These are phyloP conservation scores for Ustilago nuda DNA, from an alignment of 1,284 basidiomycete genomes.

Conservation along the genomic window DNA sequence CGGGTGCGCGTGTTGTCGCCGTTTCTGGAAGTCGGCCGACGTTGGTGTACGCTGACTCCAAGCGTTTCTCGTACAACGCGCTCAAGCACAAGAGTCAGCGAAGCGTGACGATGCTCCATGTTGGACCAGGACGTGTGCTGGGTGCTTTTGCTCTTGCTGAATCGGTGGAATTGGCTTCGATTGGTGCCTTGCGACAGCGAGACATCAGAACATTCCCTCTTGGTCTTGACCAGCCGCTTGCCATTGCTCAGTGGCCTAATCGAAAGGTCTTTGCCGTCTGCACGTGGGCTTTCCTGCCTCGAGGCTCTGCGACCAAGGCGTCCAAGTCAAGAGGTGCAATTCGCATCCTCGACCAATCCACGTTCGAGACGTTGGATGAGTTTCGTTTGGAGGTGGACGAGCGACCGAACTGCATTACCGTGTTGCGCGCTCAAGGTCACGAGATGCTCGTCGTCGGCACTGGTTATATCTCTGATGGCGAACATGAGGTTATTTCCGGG, in stretches of 20 bases:
- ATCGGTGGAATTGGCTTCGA: constrained; percentile 53
- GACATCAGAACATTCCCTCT: constrained; percentile 67
- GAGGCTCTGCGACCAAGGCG: constrained; percentile 28
- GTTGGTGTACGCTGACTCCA: constrained; percentile 58
- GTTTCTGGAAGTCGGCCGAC: constrained; percentile 65
- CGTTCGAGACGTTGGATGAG: constrained; percentile 34
- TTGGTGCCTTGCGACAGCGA: constrained; percentile 64
- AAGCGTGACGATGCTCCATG: constrained; percentile 45
- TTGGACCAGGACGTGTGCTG: constrained; percentile 18
- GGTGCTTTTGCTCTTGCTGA: constrained; percentile 52
- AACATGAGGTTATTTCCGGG: constrained; percentile 50
- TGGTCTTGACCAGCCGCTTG: constrained; percentile 67
- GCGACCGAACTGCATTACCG: constrained; percentile 58
- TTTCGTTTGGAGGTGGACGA: constrained; percentile 52
- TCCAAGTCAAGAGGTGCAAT: constrained; percentile 27
- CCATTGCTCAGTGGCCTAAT: constrained; percentile 57
- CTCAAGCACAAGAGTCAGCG: constrained; percentile 59
- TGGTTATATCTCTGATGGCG: constrained; percentile 39
- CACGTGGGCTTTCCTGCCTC: constrained; percentile 50
- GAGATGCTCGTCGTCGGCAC: constrained; percentile 60
- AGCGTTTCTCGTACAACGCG: constrained; percentile 62
- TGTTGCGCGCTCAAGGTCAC: constrained; percentile 23
- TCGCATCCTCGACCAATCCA: constrained; percentile 27
- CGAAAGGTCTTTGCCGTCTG: constrained; percentile 44
- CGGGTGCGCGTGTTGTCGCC: constrained; percentile 56